Conservation (phyloP, 805 yeast species). For the Wickerhamiella azymoides region DNA sequence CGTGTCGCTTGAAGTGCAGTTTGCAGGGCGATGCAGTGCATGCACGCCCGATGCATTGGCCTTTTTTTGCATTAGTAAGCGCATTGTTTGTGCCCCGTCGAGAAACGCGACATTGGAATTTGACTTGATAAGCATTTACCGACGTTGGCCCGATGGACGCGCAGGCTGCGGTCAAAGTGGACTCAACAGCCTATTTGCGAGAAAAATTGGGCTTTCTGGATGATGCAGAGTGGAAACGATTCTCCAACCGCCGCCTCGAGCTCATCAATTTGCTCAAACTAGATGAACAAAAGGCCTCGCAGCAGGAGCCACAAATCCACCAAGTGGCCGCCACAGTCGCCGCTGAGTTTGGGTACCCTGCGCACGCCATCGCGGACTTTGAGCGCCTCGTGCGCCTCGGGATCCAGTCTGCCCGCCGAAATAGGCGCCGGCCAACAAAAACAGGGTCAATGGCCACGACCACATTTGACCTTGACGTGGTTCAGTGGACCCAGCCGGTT, state of each 20-base stretch:
- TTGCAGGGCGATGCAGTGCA: too few relatives aligned
- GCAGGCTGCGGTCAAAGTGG: constrained; percentile 8
- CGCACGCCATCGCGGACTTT: constrained; percentile 50
- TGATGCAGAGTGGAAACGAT: constrained; percentile 74
- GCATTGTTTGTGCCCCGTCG: too few relatives aligned
- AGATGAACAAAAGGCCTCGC: constrained; percentile 68
- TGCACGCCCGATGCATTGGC: too few relatives aligned
- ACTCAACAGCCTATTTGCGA: constrained; percentile 41
- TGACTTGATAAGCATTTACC: neutral
- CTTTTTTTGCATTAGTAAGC: too few relatives aligned
- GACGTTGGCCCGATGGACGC: neutral
- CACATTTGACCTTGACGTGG: neutral
- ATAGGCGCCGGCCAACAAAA: constrained; percentile 30
- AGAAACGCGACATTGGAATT: too few relatives aligned
- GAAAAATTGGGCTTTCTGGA: constrained; percentile 59
- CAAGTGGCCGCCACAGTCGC: constrained; percentile 66
- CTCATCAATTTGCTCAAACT: constrained; percentile 62
- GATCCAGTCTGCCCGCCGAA: constrained; percentile 81
- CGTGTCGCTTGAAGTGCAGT: too few relatives aligned
- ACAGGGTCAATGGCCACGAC: constrained; percentile 2
- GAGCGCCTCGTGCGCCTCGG: constrained; percentile 88
- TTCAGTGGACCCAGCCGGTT: neutral
- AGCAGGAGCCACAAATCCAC: constrained; percentile 72
- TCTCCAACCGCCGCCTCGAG: constrained; percentile 81
- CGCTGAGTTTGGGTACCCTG: constrained; percentile 61